Base-by-base conservation (phyloP, 768 basidiomycete genomes). In the Lanmaoa rubissima region DNA sequence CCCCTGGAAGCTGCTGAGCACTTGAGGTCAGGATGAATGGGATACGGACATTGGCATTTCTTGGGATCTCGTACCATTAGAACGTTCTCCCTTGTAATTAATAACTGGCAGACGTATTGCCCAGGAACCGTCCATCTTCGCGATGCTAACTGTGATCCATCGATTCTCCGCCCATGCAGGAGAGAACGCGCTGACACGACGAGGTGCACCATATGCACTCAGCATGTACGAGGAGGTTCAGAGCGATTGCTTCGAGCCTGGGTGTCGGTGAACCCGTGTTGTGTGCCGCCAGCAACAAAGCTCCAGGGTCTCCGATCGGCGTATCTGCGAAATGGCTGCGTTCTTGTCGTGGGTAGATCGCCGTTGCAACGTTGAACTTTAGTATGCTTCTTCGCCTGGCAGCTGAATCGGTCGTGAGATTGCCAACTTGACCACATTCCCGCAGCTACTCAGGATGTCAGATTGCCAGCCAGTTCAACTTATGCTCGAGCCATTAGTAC, bases 1-100 rank as follows among this genome's bases (percentile, higher is more conserved):
- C 78, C 5, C 74, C 76, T 51, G 73, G 69, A 39, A 64, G 54
- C 51, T 73, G 72, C 48, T 73, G 53, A 68, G 36, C 21, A 47
- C 51, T 57, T 21, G 47, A 35, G 55, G 49, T 31, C 38, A 46
- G 51, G 26, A 50, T 32, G 48, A 39, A 50, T 45, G 28, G 3
- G 51, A 48, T 26, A 43, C 24, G 41, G 42, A 51, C 38, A 17
- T 55, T 46, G n/a, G 28, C 43, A n/a, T 40, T 54, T 32, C 48
- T 55, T 14, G 44, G 56, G 62, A 59, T 57, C 60, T 65, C 36
- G 53, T 54, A 51, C 40, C 24, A 36, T 51, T 40, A 41, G 59
- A 57, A 42, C 12, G 41, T 57, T 54, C 48, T 42, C n/a, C 53
- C 47, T 39, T 59, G 54, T 55, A 54, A 52, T 47, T 43, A 51